Conservation (phyloP, 371 early-diverging fungal species). For the Chytridium lagenaria region DNA sequence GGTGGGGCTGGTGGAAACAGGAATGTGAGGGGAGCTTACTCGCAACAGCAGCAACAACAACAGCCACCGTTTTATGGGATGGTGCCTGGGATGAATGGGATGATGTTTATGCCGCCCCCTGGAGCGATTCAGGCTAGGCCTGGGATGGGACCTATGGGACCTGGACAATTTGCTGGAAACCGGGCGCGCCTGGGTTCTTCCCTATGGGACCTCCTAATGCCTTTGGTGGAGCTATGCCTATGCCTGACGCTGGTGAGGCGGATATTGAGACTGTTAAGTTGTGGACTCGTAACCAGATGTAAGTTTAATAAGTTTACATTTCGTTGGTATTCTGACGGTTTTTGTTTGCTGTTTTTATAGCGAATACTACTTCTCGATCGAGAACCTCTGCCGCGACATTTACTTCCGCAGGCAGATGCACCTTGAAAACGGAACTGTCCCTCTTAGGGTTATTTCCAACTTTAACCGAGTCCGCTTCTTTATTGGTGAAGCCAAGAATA, state of each 20-base stretch:
- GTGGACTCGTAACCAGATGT: constrained; percentile 53
- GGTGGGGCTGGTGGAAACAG: neutral
- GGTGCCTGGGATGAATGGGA: constrained; percentile 15
- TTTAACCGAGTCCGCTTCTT: constrained; percentile 79
- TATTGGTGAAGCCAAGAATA: constrained; percentile 37
- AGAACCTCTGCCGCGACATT: constrained; percentile 92
- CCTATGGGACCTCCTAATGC: constrained; percentile 8
- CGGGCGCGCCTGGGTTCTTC: constrained; percentile 3
- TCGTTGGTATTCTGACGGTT: constrained; percentile 3
- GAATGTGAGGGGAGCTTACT: neutral
- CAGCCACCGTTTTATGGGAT: neutral
- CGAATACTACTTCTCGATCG: constrained; percentile 90
- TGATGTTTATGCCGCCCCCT: neutral
- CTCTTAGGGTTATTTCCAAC: constrained; percentile 70
- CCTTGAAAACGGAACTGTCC: constrained; percentile 40
- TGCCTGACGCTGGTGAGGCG: constrained; percentile 33
- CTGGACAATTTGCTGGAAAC: neutral
- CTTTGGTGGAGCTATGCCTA: constrained; percentile 10
- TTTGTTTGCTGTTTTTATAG: constrained; percentile 26
- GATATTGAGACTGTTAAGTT: constrained; percentile 47
- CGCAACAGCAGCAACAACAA: neutral
- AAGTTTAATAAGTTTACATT: constrained; percentile 22
- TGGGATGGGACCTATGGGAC: constrained; percentile 6
- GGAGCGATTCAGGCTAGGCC: constrained; percentile 2
- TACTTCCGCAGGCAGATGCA: constrained; percentile 91